These are phyloP conservation scores for Alnus rubra DNA, from an alignment of 306 rosid genomes.

Conservation along the genomic window DNA sequence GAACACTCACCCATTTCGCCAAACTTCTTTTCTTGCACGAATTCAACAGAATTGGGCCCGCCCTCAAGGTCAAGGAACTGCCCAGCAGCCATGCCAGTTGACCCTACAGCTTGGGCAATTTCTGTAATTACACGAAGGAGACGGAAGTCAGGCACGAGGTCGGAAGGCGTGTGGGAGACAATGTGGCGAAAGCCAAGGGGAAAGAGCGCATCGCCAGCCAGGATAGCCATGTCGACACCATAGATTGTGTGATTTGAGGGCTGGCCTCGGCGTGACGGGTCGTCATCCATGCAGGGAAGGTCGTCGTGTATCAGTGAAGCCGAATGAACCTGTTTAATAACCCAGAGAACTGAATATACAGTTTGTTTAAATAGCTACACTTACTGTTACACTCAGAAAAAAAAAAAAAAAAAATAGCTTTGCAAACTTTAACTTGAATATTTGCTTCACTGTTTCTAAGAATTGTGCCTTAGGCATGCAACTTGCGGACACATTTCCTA, in stretches of 20 bases:
- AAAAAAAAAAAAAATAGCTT: not conserved
- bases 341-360: constrained; percentile 1
- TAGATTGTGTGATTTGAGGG: constrained; percentile 80
- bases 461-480: not conserved
- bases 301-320: constrained; percentile 96
- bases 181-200: constrained; percentile 93
- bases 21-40: constrained; percentile 83
- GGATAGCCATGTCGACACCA: constrained; percentile 95
- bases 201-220: constrained; percentile 90
- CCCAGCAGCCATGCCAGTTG: constrained; percentile 98
- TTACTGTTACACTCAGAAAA: not conserved
- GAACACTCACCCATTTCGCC: constrained; percentile 97
- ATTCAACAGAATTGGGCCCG: constrained; percentile 61
- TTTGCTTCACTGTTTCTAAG: not conserved
- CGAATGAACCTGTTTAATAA: constrained; percentile 71
- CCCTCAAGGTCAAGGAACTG: constrained; percentile 90
- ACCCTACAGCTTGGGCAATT: constrained; percentile 87
- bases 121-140: constrained; percentile 80
- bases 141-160: constrained; percentile 66
- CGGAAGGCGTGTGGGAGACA: constrained; percentile 74
- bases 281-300: constrained; percentile 96
- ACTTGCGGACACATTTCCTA: not conserved
- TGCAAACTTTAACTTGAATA: not conserved
- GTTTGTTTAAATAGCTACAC: not conserved
- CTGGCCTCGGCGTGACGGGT: constrained; percentile 74